These are phyloP conservation scores for Ophiostoma piceae DNA, from an alignment of 2,329 filamentous ascomycete species.

Conservation along the genomic window DNA sequence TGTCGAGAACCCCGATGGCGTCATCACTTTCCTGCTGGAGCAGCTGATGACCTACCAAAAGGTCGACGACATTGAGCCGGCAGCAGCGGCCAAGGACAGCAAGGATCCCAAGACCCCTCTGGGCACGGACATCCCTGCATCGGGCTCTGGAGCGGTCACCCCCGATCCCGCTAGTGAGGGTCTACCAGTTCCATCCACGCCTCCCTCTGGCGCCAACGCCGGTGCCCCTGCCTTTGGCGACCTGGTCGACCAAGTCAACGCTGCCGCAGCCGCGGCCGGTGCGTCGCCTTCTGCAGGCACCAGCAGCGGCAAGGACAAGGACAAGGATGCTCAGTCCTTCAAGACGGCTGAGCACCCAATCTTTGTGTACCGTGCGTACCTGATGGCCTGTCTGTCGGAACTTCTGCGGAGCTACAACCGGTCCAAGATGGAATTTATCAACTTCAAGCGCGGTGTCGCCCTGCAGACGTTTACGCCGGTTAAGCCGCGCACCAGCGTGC, in stretches of 20 bases:
- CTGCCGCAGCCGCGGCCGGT: constrained; percentile 1
- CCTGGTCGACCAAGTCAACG: neutral
- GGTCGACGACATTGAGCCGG: constrained; percentile 74
- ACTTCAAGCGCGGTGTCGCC: constrained; percentile 90
- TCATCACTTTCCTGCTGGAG: constrained; percentile 89
- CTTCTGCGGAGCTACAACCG: constrained; percentile 87
- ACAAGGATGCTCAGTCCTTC: constrained; percentile 68
- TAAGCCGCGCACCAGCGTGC: constrained; percentile 83
- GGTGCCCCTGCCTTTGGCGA: neutral
- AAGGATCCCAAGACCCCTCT: constrained; percentile 7
- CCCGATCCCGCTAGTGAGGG: neutral
- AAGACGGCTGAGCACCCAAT: constrained; percentile 91
- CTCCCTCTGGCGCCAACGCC: neutral
- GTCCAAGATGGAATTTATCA: constrained; percentile 97
- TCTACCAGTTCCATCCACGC: constrained; percentile 4
- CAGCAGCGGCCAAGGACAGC: constrained; percentile 24
- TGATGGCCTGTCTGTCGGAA: constrained; percentile 87
- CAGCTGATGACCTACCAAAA: constrained; percentile 89
- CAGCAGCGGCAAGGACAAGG: constrained; percentile 26
- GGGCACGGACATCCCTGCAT: constrained; percentile 22
- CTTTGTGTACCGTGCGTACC: constrained; percentile 92
- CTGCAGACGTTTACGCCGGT: constrained; percentile 80
- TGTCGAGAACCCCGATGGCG: constrained; percentile 87
- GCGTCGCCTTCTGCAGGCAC: neutral
- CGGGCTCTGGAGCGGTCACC: constrained; percentile 4